Conservation (phyloP, 2,329 filamentous ascomycete genomes). For the Fusarium sarcochroum region DNA sequence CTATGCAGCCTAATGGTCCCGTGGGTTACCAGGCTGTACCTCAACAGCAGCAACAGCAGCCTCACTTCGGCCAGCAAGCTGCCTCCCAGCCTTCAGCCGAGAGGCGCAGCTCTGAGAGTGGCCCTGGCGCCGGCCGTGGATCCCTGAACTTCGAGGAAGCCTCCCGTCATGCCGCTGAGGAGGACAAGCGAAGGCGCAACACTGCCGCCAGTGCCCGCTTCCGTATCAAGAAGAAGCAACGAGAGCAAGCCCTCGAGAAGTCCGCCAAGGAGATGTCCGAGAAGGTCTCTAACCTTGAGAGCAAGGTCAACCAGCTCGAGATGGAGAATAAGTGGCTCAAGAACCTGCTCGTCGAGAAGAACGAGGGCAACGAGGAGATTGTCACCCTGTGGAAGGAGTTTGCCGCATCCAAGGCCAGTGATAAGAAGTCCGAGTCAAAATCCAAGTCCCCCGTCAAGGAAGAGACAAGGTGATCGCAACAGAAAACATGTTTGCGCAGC, state of each 20-base stretch:
- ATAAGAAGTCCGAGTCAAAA: slow-evolving; percentile 52
- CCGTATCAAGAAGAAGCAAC: slow-evolving; percentile 96
- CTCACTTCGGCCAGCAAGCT: slow-evolving; percentile 52
- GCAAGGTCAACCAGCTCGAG: slow-evolving; percentile 81
- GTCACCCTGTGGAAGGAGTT: slow-evolving; percentile 67
- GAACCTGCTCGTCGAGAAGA: slow-evolving; percentile 86
- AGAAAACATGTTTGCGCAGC: slow-evolving; percentile 12
- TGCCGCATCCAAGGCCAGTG: slow-evolving; percentile 52
- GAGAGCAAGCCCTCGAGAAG: slow-evolving; percentile 86
- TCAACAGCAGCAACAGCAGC: slow-evolving; percentile 52
- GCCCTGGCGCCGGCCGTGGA: slow-evolving; percentile 55
- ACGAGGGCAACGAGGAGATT: slow-evolving; percentile 72
- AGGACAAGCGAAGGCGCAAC: slow-evolving; percentile 91
- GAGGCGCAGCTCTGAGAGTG: slow-evolving; percentile 63
- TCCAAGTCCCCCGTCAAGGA: slow-evolving; percentile 46
- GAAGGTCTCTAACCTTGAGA: slow-evolving; percentile 81
- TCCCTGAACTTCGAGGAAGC: slow-evolving; percentile 76
- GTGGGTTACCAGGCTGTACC: slow-evolving; percentile 59
- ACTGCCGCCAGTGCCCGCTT: slow-evolving; percentile 91
- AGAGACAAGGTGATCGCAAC: slow-evolving; percentile 39
- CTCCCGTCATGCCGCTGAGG: slow-evolving; percentile 82
- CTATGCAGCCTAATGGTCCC: slow-evolving; percentile 67
- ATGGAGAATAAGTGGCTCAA: slow-evolving; percentile 88
- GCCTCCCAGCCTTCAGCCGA: slow-evolving; percentile 54
- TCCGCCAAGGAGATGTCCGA: slow-evolving; percentile 87